Evolutionary conservation across 2,329 filamentous ascomycete genomes (phyloP), one percentile per base, ranked within the genome.

Genomic region (Diaporthe eres): DNA sequence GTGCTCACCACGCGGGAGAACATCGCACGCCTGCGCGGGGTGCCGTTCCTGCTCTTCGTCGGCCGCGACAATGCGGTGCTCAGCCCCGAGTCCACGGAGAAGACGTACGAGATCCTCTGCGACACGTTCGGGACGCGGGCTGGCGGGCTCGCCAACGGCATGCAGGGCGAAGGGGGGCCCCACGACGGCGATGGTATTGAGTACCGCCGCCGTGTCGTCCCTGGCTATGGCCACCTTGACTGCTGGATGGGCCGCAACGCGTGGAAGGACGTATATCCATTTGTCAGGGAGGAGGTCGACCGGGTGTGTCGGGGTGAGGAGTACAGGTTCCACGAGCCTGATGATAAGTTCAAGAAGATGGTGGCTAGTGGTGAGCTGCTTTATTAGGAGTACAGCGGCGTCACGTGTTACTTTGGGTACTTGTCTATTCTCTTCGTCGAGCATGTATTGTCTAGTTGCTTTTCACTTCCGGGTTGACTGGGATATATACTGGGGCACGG

Each of bases 231-330:
- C 3, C 90, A 92, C 80, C 81, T 92, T 53, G 90, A 92, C 83
- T 88, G 88, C 79, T 92, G 89, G 89, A 92, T 92, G 88, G 90
- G 90, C 5, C 85, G 88, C 58, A 87, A 89, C 74, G 89, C 90
- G 4, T 90, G 88, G 85, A 87, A 85, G 80, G 91, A 92, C 79
- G 88, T 92, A 39, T 92, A 88, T 79, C 90, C 90, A 0, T 85
- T 89, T 70, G 85, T 92, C 12, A 81, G 87, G 42, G 86, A 88
- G 79, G 88, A 91, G 81, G 84, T 91, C 1, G 89, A 91, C 78
- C 85, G 88, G 13, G 88, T 91, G 0, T 83, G 85, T 5, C 81
- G 87, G 7, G 87, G 86, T 0, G 81, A 83, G 67, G 72, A 71
- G 2, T 89, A 88, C 75, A 77, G 75, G 37, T 89, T 88, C 77